Base-by-base conservation (phyloP, 495 filamentous ascomycete species). In the Podospora fimiseda region DNA sequence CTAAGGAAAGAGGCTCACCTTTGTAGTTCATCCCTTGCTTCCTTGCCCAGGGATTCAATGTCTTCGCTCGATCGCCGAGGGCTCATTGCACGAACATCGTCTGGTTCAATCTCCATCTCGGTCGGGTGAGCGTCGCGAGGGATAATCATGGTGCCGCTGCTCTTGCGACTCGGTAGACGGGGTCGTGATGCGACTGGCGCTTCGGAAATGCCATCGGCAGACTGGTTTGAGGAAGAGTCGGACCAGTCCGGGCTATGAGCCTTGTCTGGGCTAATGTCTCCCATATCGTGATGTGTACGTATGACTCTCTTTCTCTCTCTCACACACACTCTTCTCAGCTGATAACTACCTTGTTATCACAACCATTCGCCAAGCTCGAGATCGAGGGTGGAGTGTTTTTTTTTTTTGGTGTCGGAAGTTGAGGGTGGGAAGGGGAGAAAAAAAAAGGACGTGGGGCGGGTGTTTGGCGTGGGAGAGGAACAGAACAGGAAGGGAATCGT, bases 81-180 rank as follows among this genome's bases (percentile, higher is more conserved):
- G 68, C 90, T 95, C 93, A 98, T 98, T 39, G 89, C 85, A 51
- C 92, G 75, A 37, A 92, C 90, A 65, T 96, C 93, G 66, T 90
- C 85, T 19, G 69, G 62, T 41, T 81, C 79, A 53, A 84, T 68
- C 9, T 85, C 75, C 60, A 87, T 83, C 46, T 88, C 81, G 49
- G 81, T 78, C 41, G 83, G 82, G 59, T 90, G 85, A 38, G 83
- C 82, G 59, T 90, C 85, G 49, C 86, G 79, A 15, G 87, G 85
- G 15, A 92, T 82, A 53, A 94, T 84, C 57, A 90, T 87, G 24
- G 89, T 89, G 54, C 85, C 86, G 61, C 84, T 89, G 47, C 83
- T 84, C 69, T 87, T 88, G 36, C 88, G 79, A 60, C 79, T 84
- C 39, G 70, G 68, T 23, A 77, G 61, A 61, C 75, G 69, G 71